These are phyloP conservation scores for Byssochlamys sp. DNA, from an alignment of 2,329 filamentous ascomycete genomes.

Conservation along the genomic window DNA sequence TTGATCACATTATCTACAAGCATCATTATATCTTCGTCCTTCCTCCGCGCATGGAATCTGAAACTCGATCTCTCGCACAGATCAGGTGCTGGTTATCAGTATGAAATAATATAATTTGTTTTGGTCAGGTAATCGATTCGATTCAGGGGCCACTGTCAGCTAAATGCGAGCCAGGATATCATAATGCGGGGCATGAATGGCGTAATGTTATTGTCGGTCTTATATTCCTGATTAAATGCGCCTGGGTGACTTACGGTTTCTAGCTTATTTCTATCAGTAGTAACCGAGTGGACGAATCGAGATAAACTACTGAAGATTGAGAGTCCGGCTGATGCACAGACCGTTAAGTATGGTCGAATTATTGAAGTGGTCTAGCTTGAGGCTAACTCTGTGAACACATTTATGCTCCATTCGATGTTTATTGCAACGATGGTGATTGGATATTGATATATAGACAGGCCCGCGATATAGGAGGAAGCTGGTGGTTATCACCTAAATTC, in stretches of 20 bases:
- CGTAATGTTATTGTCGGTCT: not conserved
- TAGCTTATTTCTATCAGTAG: not conserved
- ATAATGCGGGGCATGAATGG: not conserved
- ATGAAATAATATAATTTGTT: not conserved
- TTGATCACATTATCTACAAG: not conserved
- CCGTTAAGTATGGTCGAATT: no score
- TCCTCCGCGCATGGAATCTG: not conserved
- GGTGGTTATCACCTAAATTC: not conserved
- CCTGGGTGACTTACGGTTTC: not conserved
- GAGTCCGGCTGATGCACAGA: no score
- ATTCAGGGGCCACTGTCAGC: not conserved
- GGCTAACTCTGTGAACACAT: not conserved
- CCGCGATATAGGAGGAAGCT: not conserved
- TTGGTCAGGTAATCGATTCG: not conserved
- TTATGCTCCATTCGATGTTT: not conserved
- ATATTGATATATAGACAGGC: not conserved
- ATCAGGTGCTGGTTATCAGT: not conserved
- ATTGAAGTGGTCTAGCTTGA: no score
- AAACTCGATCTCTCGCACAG: not conserved
- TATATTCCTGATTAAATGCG: constrained; percentile 2
- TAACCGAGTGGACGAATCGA: no score
- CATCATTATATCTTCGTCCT: not conserved
- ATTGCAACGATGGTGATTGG: not conserved
- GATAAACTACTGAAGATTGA: no score
- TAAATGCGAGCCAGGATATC: not conserved